Evolutionary conservation across 2,329 filamentous ascomycete genomes (phyloP).

Genomic region (Furcasterigmium sp.): DNA sequence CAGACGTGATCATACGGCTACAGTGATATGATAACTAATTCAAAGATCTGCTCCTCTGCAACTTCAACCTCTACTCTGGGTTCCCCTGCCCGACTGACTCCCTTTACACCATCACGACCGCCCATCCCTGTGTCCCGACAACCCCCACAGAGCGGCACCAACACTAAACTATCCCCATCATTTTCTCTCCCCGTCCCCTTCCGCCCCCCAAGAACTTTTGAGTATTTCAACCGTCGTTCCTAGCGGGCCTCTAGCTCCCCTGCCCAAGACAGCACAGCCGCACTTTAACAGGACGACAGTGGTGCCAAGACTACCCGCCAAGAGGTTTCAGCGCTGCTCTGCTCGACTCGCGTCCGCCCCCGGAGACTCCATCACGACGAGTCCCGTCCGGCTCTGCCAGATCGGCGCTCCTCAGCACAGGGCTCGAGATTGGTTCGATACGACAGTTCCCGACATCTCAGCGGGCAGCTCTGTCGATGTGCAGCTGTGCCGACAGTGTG

Average conservation of each 20-base stretch:
- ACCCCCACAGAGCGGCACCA: not conserved
- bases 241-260: not conserved
- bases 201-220: not conserved
- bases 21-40: not conserved
- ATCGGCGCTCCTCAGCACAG: too few relatives aligned
- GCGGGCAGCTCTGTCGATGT: too few relatives aligned
- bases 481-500: too few relatives aligned
- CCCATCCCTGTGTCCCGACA: not conserved
- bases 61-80: too few relatives aligned
- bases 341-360: not conserved
- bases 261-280: not conserved
- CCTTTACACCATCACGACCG: not conserved
- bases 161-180: not conserved
- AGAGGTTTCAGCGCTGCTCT: not conserved
- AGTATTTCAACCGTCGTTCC: too few relatives aligned
- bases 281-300: not conserved
- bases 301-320: not conserved
- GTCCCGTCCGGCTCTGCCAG: too few relatives aligned
- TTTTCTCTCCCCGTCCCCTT: too few relatives aligned
- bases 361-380: too few relatives aligned
- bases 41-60: too few relatives aligned
- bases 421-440: too few relatives aligned
- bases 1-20: not conserved
- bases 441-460: too few relatives aligned
- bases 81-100: too few relatives aligned